Evolutionary conservation across 768 basidiomycete species (phyloP).

Genomic region (Trametes cinnabarina): DNA sequence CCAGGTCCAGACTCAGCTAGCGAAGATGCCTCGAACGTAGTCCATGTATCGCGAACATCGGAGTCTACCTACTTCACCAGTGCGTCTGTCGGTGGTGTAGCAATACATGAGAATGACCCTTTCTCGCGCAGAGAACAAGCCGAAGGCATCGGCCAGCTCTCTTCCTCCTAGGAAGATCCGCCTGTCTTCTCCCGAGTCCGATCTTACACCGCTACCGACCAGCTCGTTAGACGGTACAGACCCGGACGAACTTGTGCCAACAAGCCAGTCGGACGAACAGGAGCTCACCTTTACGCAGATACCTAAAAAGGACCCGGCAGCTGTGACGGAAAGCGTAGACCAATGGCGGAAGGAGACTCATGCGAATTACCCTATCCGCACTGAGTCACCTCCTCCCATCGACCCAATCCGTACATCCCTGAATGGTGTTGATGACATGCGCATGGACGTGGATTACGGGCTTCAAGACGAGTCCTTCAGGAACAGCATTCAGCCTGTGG

Average conservation of each 20-base stretch:
- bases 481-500: background rate
- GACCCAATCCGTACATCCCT: background rate
- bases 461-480: background rate
- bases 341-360: constrained; percentile 36
- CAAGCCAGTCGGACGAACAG: constrained; percentile 66
- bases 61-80: background rate
- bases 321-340: constrained; percentile 39
- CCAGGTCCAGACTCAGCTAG: background rate
- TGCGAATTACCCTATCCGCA: constrained; percentile 1
- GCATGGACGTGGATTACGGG: constrained; percentile 23
- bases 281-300: constrained; percentile 44
- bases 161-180: constrained; percentile 38
- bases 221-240: constrained; percentile 13
- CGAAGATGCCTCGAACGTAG: background rate
- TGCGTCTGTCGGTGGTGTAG: background rate
- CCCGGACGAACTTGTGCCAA: constrained; percentile 45
- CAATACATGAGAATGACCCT: background rate
- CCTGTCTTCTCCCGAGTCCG: constrained; percentile 31
- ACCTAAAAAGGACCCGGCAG: constrained; percentile 25
- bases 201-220: constrained; percentile 3
- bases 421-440: constrained; percentile 1
- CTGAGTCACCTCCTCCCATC: background rate
- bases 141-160: background rate
- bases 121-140: background rate
- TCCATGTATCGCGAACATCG: background rate